phyloP scores from a whole-genome alignment of 495 filamentous ascomycete species.

The Aspergillus funiculosus region DNA sequence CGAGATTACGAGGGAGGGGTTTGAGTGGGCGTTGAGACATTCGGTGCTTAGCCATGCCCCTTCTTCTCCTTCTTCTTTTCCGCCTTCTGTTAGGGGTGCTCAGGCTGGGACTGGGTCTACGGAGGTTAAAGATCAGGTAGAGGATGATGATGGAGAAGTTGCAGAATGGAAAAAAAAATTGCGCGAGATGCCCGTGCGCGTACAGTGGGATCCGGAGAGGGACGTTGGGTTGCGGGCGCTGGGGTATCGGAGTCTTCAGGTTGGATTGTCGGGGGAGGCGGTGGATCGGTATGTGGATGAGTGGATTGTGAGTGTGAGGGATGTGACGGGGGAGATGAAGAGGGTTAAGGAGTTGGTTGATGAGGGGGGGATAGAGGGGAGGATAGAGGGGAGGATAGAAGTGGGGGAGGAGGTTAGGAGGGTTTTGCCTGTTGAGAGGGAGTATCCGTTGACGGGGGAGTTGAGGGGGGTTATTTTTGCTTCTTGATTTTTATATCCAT shows the following conservation, averaged over 20 bases:
- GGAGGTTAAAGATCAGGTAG: too few relatives aligned
- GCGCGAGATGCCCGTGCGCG: constrained; percentile 36
- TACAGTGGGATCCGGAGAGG: constrained; percentile 63
- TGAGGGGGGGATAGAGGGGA: background rate
- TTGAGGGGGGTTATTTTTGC: background rate
- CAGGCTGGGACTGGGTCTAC: too few relatives aligned
- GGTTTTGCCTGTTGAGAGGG: background rate
- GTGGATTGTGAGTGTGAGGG: constrained; percentile 50
- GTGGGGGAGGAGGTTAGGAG: constrained; percentile 1
- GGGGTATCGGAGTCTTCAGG: constrained; percentile 52
- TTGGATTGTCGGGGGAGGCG: constrained; percentile 47
- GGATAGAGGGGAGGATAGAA: background rate
- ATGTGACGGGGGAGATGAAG: constrained; percentile 51
- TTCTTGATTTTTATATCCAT: background rate
- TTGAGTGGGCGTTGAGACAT: constrained; percentile 34
- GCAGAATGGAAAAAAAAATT: constrained; percentile 22
- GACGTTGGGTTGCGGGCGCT: constrained; percentile 35
- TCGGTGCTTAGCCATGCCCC: constrained; percentile 16
- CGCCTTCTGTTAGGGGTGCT: too few relatives aligned
- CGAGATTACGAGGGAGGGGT: constrained; percentile 41
- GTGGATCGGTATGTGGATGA: constrained; percentile 42
- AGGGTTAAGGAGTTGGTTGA: constrained; percentile 21
- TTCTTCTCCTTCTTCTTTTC: too few relatives aligned
- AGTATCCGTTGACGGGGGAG: background rate
- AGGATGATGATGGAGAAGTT: background rate